These are phyloP conservation scores for Hanseniaspora hatyaiensis DNA, from an alignment of 805 yeast genomes.

Conservation along the genomic window DNA sequence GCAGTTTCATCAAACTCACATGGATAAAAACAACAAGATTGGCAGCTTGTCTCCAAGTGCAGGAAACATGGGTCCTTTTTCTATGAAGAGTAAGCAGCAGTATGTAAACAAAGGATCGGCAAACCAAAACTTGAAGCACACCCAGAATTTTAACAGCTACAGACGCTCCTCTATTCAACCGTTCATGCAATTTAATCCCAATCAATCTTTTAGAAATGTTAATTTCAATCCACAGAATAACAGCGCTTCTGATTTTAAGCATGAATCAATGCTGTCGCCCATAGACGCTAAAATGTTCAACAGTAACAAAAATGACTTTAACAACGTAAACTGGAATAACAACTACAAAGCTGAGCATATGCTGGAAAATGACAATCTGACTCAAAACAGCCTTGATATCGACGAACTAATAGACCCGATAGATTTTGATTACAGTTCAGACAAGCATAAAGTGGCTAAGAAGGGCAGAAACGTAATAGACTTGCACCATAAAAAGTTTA, in stretches of 20 bases:
- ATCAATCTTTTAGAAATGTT: slow-evolving; percentile 9
- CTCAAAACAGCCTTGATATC: background rate
- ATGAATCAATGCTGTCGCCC: slow-evolving; percentile 30
- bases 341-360: background rate
- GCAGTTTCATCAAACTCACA: slow-evolving; percentile 17
- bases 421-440: too few species aligned
- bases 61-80: slow-evolving; percentile 13
- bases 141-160: background rate
- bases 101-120: slow-evolving; percentile 15
- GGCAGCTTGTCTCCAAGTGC: slow-evolving; percentile 14
- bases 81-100: slow-evolving; percentile 16
- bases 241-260: background rate
- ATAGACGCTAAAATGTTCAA: slow-evolving; percentile 18
- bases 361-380: background rate
- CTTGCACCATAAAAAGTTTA: too few species aligned
- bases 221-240: background rate
- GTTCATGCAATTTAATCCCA: slow-evolving; percentile 9
- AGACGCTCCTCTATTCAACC: slow-evolving; percentile 15
- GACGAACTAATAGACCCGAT: background rate
- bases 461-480: too few species aligned
- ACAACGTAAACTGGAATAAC: slow-evolving; percentile 17
- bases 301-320: slow-evolving; percentile 12
- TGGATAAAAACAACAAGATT: slow-evolving; percentile 17
- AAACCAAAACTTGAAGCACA: background rate
- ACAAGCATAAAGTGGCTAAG: too few species aligned